Conservation (phyloP, 139 green algal species). For the Closterium sp. region DNA sequence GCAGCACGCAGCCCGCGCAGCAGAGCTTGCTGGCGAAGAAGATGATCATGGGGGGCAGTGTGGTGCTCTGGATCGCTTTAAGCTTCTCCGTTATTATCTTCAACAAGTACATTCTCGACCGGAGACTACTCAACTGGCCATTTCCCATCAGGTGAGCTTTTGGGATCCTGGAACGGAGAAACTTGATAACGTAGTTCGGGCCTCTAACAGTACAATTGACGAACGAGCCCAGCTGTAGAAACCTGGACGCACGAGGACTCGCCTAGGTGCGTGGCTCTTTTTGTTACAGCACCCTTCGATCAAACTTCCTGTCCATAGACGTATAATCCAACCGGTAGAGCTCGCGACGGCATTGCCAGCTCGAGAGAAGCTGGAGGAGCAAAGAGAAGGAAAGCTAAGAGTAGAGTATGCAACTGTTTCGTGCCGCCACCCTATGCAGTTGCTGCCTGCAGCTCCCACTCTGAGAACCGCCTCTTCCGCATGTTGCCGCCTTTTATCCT, state of each 20-base stretch:
- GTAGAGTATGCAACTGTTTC: neutral
- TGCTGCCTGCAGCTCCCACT: neutral
- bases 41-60: neutral
- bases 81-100: constrained; percentile 40
- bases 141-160: constrained; percentile 56
- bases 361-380: too few relatives aligned
- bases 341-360: neutral
- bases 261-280: neutral
- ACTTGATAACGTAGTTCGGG: too few relatives aligned
- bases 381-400: too few relatives aligned
- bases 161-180: neutral
- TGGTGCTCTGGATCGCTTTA: constrained; percentile 28
- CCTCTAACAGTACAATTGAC: too few relatives aligned
- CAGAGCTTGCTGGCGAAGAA: constrained; percentile 1
- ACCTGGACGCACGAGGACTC: neutral
- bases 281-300: too few relatives aligned
- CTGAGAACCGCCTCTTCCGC: neutral
- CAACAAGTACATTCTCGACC: constrained; percentile 49
- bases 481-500: neutral
- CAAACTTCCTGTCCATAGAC: too few relatives aligned
- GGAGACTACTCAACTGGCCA: constrained; percentile 60
- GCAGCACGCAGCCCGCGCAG: neutral
- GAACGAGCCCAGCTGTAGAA: too few relatives aligned
- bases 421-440: too few relatives aligned
- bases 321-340: too few relatives aligned